Base-by-base conservation (phyloP, 2,329 filamentous ascomycete species). In the Helotiales sp. region DNA sequence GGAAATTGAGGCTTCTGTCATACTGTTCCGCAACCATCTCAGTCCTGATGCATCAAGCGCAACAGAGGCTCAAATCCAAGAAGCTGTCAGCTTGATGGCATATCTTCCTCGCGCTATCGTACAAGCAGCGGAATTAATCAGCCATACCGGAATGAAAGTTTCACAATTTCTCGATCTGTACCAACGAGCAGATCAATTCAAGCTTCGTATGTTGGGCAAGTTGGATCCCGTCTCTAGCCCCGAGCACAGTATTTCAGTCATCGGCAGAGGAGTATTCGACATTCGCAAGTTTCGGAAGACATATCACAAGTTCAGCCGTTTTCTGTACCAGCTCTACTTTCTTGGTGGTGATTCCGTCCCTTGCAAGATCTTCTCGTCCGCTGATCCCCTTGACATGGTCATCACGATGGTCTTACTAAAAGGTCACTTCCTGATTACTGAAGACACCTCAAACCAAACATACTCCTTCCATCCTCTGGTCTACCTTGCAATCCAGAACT, bases 101-200 rank as follows among this genome's bases (percentile, higher is more conserved):
- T 69, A 64, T 37, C 47, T 71, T 24, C 73, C 72, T 7, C 68
- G 71, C 28, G 73, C 71, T 3, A 69, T 75, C 28, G 70, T 70
- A 34, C 73, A 75, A 54, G 66, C 69, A 22, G 69, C 70, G 49
- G 63, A 65, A 6, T 59, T 74, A 11, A 67, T 74, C n/a, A 75
- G 72, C 13, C 63, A 65, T 26, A 70, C 68, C 22, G 67, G 70
- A 4, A 75, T 75, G 72, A 72, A 70, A 13, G 58, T 71, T 8
- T 68, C 72, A 22, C 73, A 75, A 43, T 73, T 73, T 24, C 64
- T 73, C 7, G 61, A 71, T 11, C 58, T 75, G 34, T 75, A 71
- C 54, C 55, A 66, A 15, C 69, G 61, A 40, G 67, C 64, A n/a
- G 70, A 73, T 61, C 37, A 69, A 17, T 72, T 71, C 58, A 71